Base-by-base conservation (phyloP, 768 basidiomycete genomes). In the Leccinum aurantiacum region DNA sequence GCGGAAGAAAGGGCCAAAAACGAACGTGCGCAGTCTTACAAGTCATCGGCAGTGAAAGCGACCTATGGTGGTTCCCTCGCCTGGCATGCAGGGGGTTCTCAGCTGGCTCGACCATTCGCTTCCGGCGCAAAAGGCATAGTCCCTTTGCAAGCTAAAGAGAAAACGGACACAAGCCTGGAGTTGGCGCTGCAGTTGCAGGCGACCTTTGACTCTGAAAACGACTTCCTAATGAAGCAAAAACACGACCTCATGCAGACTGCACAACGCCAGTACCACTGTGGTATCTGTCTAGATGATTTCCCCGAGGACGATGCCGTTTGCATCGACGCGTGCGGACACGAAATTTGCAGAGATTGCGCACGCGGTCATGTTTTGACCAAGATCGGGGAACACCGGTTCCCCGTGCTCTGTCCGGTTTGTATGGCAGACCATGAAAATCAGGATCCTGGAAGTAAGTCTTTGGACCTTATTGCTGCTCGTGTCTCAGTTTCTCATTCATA, bases 381-480 rank as follows among this genome's bases (percentile, higher is more conserved):
- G 67, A 76, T 88, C 29, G 73, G 75, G n/a, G 82, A 84, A 46
- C 78, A 77, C 60, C 78, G 77, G 14, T 87, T 80, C 56, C 87
- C 87, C 1, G 82, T 88, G 9, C 69, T 81, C 19, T 89, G 87
- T 65, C 88, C 87, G 0, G 68, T 79, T 13, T 89, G 88, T 60
- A 70, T 72, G 24, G 74, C 78, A 17, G 76, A 77, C 33, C 65
- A 67, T 6, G 65, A 65, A 29, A 69, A 65, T 7, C 33, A 63
- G 13, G 69, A 71, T 22, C 74, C 73, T 14, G 74, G 74, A 46
- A 73, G 77, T 68, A 56, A 51, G 71, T 65, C 19, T 27, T 29
- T 8, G 47, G 14, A 37, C 13, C 6, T 37, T 37, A 37, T 3
- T 27, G 33, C 24, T 7, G 33, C 24, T 7, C 14, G 15, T 6